A percentile compares a stretch with the other conserved stretches of the same genome.
phyloP scores from a whole-genome alignment of 805 yeast species.

The Saitoella complicata region DNA sequence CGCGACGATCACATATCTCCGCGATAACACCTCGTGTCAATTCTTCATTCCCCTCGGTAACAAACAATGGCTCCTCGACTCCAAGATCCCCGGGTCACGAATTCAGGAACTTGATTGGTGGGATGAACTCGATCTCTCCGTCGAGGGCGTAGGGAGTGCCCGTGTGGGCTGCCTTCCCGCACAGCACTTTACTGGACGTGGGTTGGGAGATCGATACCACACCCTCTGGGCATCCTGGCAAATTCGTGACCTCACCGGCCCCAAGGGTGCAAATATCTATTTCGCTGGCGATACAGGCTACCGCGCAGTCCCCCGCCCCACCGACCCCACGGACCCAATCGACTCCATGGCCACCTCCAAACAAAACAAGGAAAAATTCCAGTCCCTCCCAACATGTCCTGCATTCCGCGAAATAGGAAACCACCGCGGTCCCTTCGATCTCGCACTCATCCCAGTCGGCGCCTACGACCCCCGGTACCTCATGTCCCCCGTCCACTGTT shows the following conservation, averaged over 20 bases:
- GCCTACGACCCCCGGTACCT: constrained; percentile 11
- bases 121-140: constrained; percentile 33
- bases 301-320: constrained; percentile 9
- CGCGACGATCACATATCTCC: constrained; percentile 3
- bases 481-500: constrained; percentile 8
- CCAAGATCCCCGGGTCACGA: constrained; percentile 14
- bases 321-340: no score
- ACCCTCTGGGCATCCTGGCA: constrained; percentile 9
- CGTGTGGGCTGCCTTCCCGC: constrained; percentile 6
- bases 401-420: constrained; percentile 9
- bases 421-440: constrained; percentile 9
- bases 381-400: no score
- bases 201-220: constrained; percentile 4
- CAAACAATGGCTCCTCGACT: constrained; percentile 32
- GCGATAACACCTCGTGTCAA: constrained; percentile 3
- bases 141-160: constrained; percentile 3
- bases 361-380: no score
- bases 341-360: no score
- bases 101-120: constrained; percentile 83
- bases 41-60: constrained; percentile 60
- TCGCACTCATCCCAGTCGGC: constrained; percentile 9
- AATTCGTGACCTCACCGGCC: background rate
- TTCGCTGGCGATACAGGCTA: constrained; percentile 98
- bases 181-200: constrained; percentile 8
- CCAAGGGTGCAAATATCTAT: constrained; percentile 31